Evolutionary conservation across 805 yeast genomes (phyloP), one percentile per base, ranked within the genome.

Genomic region (Lipomyces mesembrius): DNA sequence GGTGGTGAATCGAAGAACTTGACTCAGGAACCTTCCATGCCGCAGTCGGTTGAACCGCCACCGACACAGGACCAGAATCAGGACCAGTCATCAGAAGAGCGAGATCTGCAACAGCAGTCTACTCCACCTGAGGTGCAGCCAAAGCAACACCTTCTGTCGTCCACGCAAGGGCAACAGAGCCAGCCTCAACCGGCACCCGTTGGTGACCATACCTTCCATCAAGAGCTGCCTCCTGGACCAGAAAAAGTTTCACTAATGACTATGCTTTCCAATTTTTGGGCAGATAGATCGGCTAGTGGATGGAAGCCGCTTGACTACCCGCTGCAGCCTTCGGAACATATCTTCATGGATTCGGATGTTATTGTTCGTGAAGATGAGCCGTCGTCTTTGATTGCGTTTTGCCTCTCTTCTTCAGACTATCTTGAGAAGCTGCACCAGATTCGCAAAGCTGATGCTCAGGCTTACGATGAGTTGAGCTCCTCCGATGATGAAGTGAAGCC

Each of bases 361-460:
- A 88, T 95, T 65, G 94, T 95, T 9, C 81, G 99, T 60, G 99
- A 95, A 74, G 97, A 92, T 76, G 99, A 95, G 76, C 99, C 98
- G 9, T 89, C 96, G 73, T 93, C 98, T 0, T 79, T 95, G 67
- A 91, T 96, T 70, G 96, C 98, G 0, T 93, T 95, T 74, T 94
- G 98, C 76, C 79, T 95, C 67, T 90, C 93, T 62, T 87, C 97
- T 0, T 83, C 87, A 2, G 98, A 95, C 77, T 94, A 95, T 75
- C 82, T 84, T 60, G 87, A 85, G 65, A 88, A 90, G 69, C 83
- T 90, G 69, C 77, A 79, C 7, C 79, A 78, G 32, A 78, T 81
- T 74, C 79, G 60, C 75, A 66, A 61, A 29, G 66, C 69, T 5
- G 64, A 66, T 43, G 69, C 69, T 17, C 66, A 64, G 22, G 61